Percentiles rank a stretch among this genome's conserved stretches.
Conservation (phyloP, 2,329 filamentous ascomycete genomes). For the Penicillium hesseltinei region DNA sequence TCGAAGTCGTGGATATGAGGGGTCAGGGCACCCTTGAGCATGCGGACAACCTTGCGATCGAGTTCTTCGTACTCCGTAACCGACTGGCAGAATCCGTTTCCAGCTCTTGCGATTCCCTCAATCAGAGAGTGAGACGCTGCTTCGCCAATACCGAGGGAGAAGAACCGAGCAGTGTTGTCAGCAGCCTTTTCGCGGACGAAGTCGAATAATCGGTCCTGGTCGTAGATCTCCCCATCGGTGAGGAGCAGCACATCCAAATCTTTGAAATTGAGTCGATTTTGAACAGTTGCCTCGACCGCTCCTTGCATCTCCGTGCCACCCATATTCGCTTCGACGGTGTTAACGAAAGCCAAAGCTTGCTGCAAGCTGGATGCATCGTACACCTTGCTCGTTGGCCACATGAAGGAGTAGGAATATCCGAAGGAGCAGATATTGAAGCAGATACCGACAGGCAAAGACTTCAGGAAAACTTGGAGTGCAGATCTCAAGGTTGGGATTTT, state of each 20-base stretch:
- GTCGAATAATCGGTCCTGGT: slow-evolving; percentile 49
- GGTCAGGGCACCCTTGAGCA: slow-evolving; percentile 69
- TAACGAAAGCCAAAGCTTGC: slow-evolving; percentile 45
- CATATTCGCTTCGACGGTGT: slow-evolving; percentile 46
- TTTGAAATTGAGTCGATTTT: slow-evolving; percentile 46
- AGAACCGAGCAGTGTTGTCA: slow-evolving; percentile 52
- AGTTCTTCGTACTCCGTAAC: slow-evolving; percentile 64
- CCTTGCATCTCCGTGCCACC: slow-evolving; percentile 56
- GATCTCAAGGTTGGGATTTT: slow-evolving; percentile 51
- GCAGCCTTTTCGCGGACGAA: slow-evolving; percentile 48
- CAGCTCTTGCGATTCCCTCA: slow-evolving; percentile 58
- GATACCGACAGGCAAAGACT: slow-evolving; percentile 56
- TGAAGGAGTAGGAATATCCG: slow-evolving; percentile 46
- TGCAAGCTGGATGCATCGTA: slow-evolving; percentile 49
- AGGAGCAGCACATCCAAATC: slow-evolving; percentile 55
- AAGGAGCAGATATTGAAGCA: slow-evolving; percentile 62
- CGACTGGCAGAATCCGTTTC: slow-evolving; percentile 61
- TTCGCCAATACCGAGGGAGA: slow-evolving; percentile 54
- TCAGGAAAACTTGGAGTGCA: slow-evolving; percentile 58
- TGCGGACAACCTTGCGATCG: slow-evolving; percentile 67
- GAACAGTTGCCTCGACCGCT: slow-evolving; percentile 49
- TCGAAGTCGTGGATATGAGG: slow-evolving; percentile 65
- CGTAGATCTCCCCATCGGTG: slow-evolving; percentile 57
- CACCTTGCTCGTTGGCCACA: slow-evolving; percentile 50
- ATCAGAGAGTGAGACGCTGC: slow-evolving; percentile 57